Base-by-base conservation (phyloP, 495 filamentous ascomycete species). In the Amorphotheca resinae region DNA sequence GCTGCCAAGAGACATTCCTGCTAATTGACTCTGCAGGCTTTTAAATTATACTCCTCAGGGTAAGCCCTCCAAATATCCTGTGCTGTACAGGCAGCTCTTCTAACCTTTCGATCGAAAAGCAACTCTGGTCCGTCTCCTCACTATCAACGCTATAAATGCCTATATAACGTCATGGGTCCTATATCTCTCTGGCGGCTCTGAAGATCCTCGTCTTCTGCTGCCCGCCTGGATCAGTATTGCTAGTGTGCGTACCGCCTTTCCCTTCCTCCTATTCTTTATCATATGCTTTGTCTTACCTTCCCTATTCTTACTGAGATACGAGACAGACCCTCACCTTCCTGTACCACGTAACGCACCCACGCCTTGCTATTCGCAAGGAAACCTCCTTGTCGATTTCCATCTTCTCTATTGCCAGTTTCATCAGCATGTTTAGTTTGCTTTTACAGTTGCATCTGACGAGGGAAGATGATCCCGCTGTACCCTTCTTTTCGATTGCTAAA, bases 151-250 rank as follows among this genome's bases (percentile, higher is more conserved):
- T 21, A 66, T 84, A 42, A 87, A 89, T 55, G 81, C 80, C 42
- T 89, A 85, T 59, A 67, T 85, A 37, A 87, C 83, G 21, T 85
- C 80, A 46, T 84, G 79, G 70, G 77, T 84, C 3, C 73, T 91
- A 9, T 80, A 82, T 55, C 64, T 89, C 22, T 80, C 77, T 4
- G 83, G 80, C 37, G 84, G 79, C 45, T 77, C 74, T 15, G 74
- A 79, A 38, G 83, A 87, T 57, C 79, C 82, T 0, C 76, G 82
- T 20, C 72, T 86, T 45, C 73, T 91, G n/a, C 65, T 91, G 3
- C 82, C 83, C 17, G 83, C 84, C 17, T 91, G 85, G 84, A 80
- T 93, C 42, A 77, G 77, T 38, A 89, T 93, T 42, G 80, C 84
- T 38, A 85, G 76, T 23, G 52, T 55, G 22, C 1, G 48, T 32